Base-by-base conservation (phyloP, 176 grass and related monocot genomes). In the Microstegium vimineum region DNA sequence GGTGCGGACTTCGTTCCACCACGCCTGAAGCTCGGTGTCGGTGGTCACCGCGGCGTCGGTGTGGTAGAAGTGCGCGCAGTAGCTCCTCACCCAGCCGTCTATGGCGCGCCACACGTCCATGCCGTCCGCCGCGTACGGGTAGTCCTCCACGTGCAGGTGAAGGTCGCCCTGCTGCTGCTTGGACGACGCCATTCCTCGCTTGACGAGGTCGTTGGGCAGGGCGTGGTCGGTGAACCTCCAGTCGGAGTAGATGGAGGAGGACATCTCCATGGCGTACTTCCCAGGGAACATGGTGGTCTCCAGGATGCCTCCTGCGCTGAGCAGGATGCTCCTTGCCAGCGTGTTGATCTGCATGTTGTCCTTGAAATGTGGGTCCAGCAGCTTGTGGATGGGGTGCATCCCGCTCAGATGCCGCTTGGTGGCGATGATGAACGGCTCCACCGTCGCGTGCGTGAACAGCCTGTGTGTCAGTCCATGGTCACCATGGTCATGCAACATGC, bases 351-450 rank as follows among this genome's bases (percentile, higher is more conserved):
- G 89, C 91, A 98, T 84, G 0, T 84, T 93, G 79, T 98, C 96
- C 87, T 98, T 98, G 78, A 98, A 95, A 70, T 98, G 96, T 14
- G 96, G 96, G 2, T 98, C 90, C 16, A 98, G 78, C 52, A 98
- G 80, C 79, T 98, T 98, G 82, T 93, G 85, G 85, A 99, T 89
- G 0, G 96, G 96, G 76, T 95, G 96, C 93, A 99, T 93, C 25
- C 76, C 57, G 73, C 96, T 99, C 28, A 99, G 71, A 43, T 99
- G 96, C 89, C 96, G 79, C 82, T 67, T 91, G 0, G 93, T 82
- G 27, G 96, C 93, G 72, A 99, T 99, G 84, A 99, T 86, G 77
- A 99, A 99, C 10, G 93, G 96, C 73, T 99, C 96, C 49, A 95
- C 90, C 3, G 93, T 49, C 13, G 96, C 96, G 38, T 99, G 96